Evolutionary conservation across 2,329 filamentous ascomycete species (phyloP).

Genomic region (Fusarium algeriense): DNA sequence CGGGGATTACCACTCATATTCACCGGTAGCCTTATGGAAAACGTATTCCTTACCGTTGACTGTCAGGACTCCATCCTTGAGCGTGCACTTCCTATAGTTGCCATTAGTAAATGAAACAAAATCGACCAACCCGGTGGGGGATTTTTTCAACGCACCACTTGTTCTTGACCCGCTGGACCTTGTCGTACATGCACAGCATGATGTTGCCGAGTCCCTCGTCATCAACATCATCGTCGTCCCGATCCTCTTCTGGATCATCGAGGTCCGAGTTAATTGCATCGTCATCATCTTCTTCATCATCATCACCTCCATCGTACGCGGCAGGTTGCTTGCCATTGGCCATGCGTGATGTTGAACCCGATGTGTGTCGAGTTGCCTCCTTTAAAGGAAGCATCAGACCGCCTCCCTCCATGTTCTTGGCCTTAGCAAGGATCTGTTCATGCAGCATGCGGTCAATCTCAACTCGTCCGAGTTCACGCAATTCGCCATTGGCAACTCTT

Average conservation of each 20-base stretch:
- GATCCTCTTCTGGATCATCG: slow-evolving; percentile 90
- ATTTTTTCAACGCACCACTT: slow-evolving; percentile 74
- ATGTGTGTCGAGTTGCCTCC: slow-evolving; percentile 59
- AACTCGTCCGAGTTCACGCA: slow-evolving; percentile 67
- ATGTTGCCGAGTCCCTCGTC: slow-evolving; percentile 87
- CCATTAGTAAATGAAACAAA: slow-evolving; percentile 26
- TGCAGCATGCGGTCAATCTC: slow-evolving; percentile 79
- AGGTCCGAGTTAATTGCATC: slow-evolving; percentile 99
- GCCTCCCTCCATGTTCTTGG: slow-evolving; percentile 78
- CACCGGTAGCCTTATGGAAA: slow-evolving; percentile 96
- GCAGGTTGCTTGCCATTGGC: slow-evolving; percentile 53
- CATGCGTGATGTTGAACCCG: slow-evolving; percentile 28
- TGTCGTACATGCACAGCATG: slow-evolving; percentile 99
- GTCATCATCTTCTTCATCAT: slow-evolving; percentile 76
- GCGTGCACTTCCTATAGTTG: slow-evolving; percentile 84
- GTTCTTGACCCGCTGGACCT: slow-evolving; percentile 99
- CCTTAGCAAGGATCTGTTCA: slow-evolving; percentile 73
- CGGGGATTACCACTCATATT: slow-evolving; percentile 88
- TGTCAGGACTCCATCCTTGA: slow-evolving; percentile 95
- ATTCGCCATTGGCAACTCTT: slow-evolving; percentile 65
- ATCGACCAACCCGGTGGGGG: background rate
- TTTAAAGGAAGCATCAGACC: slow-evolving; percentile 80
- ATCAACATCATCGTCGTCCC: slow-evolving; percentile 86
- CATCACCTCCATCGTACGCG: slow-evolving; percentile 73
- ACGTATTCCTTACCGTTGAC: slow-evolving; percentile 96